phyloP scores from a whole-genome alignment of 495 filamentous ascomycete genomes.

The Halenospora varia region DNA sequence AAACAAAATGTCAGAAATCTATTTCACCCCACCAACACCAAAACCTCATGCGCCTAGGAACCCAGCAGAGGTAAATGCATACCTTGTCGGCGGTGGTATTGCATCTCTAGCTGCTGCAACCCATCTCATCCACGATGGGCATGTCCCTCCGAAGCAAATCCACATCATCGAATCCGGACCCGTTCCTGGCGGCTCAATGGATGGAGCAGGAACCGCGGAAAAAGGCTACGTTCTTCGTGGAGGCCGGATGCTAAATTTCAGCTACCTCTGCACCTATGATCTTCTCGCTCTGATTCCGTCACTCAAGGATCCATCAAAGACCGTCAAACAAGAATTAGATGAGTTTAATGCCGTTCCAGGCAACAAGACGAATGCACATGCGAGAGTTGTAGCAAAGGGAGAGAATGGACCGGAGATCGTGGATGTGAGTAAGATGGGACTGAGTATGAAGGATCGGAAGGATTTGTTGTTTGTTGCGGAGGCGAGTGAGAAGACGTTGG shows the following conservation, averaged over 20 bases:
- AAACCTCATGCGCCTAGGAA: constrained; percentile 15
- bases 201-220: constrained; percentile 30
- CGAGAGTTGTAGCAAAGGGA: constrained; percentile 13
- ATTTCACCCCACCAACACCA: not conserved
- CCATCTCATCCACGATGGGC: constrained; percentile 40
- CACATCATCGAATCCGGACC: constrained; percentile 37
- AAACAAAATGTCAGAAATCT: too few relatives aligned
- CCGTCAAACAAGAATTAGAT: constrained; percentile 20
- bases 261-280: constrained; percentile 33
- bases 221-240: constrained; percentile 37
- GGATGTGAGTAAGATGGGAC: constrained; percentile 12
- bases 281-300: constrained; percentile 36
- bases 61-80: constrained; percentile 30
- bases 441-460: constrained; percentile 28
- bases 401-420: constrained; percentile 11
- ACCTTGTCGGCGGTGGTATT: constrained; percentile 39
- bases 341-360: constrained; percentile 15
- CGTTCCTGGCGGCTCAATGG: constrained; percentile 31
- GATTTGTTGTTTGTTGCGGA: constrained; percentile 30
- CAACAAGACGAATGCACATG: constrained; percentile 14
- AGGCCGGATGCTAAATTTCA: constrained; percentile 35
- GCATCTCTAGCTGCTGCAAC: constrained; percentile 39
- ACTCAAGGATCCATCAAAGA: constrained; percentile 10
- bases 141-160: constrained; percentile 34
- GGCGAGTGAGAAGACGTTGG: constrained; percentile 31